A percentile compares a stretch with the other conserved stretches of the same genome.
phyloP scores from a whole-genome alignment of 495 filamentous ascomycete species.

The Hypomontagnella monticulosa region DNA sequence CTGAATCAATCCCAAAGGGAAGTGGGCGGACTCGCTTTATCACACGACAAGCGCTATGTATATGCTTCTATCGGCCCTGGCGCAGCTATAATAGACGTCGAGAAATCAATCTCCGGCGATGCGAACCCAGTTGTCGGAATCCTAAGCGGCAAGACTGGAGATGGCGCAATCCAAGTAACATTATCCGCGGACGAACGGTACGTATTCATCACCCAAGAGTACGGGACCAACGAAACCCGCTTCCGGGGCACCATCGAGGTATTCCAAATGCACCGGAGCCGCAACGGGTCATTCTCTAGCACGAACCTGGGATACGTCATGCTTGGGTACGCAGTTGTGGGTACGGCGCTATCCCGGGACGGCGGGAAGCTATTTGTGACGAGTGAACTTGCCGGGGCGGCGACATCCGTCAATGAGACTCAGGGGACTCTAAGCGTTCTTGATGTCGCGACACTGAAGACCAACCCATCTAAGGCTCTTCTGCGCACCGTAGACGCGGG shows the following conservation, averaged over 20 bases:
- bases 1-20: conserved; percentile 1
- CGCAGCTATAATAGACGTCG: conserved; percentile 31
- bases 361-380: conserved; percentile 36
- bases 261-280: conserved; percentile 27
- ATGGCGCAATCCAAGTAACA: conserved; percentile 38
- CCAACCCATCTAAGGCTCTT: conserved; percentile 31
- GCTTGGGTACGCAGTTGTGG: conserved; percentile 34
- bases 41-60: conserved; percentile 27
- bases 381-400: conserved; percentile 22
- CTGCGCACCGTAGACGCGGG: conserved; percentile 29
- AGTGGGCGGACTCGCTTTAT: conserved; percentile 27
- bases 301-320: conserved; percentile 32
- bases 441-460: conserved; percentile 28
- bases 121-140: conserved; percentile 35
- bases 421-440: conserved; percentile 32
- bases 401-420: conserved; percentile 19
- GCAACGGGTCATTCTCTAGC: conserved; percentile 27
- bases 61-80: conserved; percentile 30
- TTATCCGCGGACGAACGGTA: conserved; percentile 37
- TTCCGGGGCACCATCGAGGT: conserved; percentile 31
- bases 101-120: conserved; percentile 33
- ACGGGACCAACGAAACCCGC: conserved; percentile 26
- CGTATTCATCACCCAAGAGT: conserved; percentile 42
- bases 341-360: conserved; percentile 38
- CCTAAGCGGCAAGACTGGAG: conserved; percentile 31